Evolutionary conservation across 306 rosid species (phyloP).

Genomic region (Quercus gilva): DNA sequence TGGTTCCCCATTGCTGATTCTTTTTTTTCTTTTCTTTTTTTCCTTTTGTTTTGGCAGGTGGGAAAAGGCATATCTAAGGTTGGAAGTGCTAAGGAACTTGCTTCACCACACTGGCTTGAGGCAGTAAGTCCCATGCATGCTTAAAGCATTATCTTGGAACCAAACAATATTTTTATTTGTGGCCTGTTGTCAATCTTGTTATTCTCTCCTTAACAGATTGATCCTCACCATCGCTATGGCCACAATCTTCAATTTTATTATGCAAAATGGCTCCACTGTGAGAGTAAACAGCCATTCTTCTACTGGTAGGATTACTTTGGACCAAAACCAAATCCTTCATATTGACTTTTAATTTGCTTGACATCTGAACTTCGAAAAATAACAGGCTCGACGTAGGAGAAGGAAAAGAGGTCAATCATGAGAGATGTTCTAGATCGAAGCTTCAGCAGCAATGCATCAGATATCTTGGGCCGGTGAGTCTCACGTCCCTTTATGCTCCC

Average conservation of each 20-base stretch:
- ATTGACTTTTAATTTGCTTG: neutral
- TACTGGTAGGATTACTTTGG: constrained; percentile 55
- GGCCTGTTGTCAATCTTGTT: constrained; percentile 2
- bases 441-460: constrained; percentile 33
- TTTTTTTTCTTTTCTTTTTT: neutral
- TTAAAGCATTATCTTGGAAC: constrained; percentile 1
- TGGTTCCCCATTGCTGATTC: constrained; percentile 16
- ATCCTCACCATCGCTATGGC: constrained; percentile 91
- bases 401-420: no score
- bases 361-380: no score
- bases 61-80: constrained; percentile 90
- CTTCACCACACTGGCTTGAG: constrained; percentile 90
- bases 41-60: constrained; percentile 35
- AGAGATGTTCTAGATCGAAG: no score
- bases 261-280: constrained; percentile 72
- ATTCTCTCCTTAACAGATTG: constrained; percentile 52
- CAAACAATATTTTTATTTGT: constrained; percentile 14
- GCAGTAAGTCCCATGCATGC: constrained; percentile 56
- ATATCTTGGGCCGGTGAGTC: constrained; percentile 83
- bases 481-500: neutral
- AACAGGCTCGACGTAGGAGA: no score
- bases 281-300: constrained; percentile 79
- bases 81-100: constrained; percentile 71
- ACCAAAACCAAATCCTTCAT: neutral
- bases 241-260: constrained; percentile 90